Base-by-base conservation (phyloP, 306 rosid genomes). In the Fragaria vesca region DNA sequence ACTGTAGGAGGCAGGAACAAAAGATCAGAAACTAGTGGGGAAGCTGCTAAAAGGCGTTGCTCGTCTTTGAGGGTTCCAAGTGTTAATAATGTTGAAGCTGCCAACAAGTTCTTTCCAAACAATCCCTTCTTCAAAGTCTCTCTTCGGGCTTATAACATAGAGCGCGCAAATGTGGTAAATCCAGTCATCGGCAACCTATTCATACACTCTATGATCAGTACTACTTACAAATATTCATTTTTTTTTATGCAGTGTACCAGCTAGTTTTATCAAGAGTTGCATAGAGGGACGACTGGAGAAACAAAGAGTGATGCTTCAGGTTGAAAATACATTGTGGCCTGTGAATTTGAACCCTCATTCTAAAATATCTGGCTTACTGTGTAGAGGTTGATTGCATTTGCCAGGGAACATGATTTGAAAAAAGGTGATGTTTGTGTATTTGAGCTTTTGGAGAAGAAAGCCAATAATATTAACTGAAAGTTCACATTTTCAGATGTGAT, bases 71-170 rank as follows among this genome's bases (percentile, higher is more conserved):
- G 21, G 7, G 52, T 6, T 24, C 18, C 43, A 16, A 65, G 26
- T 21, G 69, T 36, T 36, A 65, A 65, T 36, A 65, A 65, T 11
- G 60, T 55, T 69, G 55, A 45, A 42, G 76, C 76, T 43, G 70
- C 70, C 47, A 20, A 50, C 58, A 5, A 43, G 42, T 78, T 58
- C 62, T n/a, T 66, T 32, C 34, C 76, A 1, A 9, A 9, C 16
- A 54, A 78, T 57, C 76, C 76, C n/a, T 69, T 43, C 52, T 69
- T 78, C 75, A 65, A 30, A 42, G 76, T 57, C 69, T 6, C n/a
- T 57, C 24, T 70, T 54, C 16, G 15, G 72, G 10, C 20, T 1
- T 1, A 17, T 4, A 15, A 51, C 2, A 55, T 55, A 21, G 4
- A 1, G 60, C 20, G 8, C 11, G 3, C 8, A 54, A 18, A 2